These are phyloP conservation scores for Fomitiporia mediterranea DNA, from an alignment of 1,284 basidiomycete species.

Conservation along the genomic window DNA sequence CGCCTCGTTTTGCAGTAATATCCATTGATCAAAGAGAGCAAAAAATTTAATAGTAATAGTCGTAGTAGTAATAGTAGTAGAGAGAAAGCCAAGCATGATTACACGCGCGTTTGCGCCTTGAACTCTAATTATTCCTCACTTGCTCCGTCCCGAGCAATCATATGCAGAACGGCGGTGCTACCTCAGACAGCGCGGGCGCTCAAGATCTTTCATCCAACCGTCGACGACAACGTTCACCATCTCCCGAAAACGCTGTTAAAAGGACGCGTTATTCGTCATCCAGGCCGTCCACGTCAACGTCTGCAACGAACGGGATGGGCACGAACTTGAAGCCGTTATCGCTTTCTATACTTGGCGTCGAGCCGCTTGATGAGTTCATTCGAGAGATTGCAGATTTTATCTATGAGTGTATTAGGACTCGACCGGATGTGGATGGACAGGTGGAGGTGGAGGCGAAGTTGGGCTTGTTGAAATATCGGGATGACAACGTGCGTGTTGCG, in stretches of 20 bases:
- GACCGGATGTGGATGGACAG: constrained; percentile 38
- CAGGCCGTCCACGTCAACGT: constrained; percentile 37
- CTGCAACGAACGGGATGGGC: constrained; percentile 29
- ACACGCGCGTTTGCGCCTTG: neutral
- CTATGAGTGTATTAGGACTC: constrained; percentile 58
- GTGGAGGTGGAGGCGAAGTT: constrained; percentile 94
- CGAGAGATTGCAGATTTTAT: constrained; percentile 89
- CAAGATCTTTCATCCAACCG: neutral
- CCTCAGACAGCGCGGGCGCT: neutral
- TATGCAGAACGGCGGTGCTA: constrained; percentile 5
- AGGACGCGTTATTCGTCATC: constrained; percentile 25
- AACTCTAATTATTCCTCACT: neutral
- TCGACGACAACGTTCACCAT: constrained; percentile 11
- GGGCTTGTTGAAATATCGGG: constrained; percentile 69
- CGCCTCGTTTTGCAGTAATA: neutral
- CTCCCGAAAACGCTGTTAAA: constrained; percentile 8
- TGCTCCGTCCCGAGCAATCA: neutral
- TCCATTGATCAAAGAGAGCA: neutral
- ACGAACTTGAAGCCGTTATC: constrained; percentile 49
- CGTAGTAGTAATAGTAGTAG: neutral
- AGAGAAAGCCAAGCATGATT: neutral
- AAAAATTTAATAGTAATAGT: neutral
- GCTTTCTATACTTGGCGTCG: constrained; percentile 86
- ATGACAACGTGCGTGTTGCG: constrained; percentile 50
- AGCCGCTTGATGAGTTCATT: constrained; percentile 93